Evolutionary conservation across 768 basidiomycete genomes (phyloP), one percentile per base, ranked within the genome.

Genomic region (Paxillus rubicundulus): DNA sequence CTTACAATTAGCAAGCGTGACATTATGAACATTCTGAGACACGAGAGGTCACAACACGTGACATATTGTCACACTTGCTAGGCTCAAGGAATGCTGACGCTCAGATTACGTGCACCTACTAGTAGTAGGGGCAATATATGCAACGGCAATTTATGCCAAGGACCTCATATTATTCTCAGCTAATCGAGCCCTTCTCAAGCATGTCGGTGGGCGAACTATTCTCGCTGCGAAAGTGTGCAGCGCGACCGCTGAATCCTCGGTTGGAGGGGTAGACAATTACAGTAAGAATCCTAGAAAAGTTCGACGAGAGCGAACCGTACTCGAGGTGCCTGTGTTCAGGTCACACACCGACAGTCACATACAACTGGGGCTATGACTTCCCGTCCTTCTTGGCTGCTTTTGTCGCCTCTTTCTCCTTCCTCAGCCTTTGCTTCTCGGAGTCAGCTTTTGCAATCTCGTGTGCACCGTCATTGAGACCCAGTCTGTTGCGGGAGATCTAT

Each of bases 401-500:
- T 42, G 65, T 76, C 61, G 84, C 82, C 70, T 81, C 80, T 38
- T 77, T 77, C 56, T 80, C 80, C 57, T 83, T 82, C 73, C 86
- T 84, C 36, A 67, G 74, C n/a, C 77, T 68, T 49, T 77, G 76
- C 63, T 75, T 75, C 55, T 71, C 73, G 16, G 70, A 82, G 50
- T 91, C 87, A 45, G 70, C 79, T 65, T 89, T 87, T 17, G 91
- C 93, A 39, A 85, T 64, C 66, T 92, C 82, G 72, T 95, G 91
- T 2, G 89, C 86, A 46, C 72, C 73, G 67, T 95, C 92, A 69
- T 99, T 99, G 44, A 98, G 78, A 2, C 93, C 94, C 1, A 92
- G 79, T 51, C 86, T 77, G 74, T 98, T 98, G 53, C 97, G 84
- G 9, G 92, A 82, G 69, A 99, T 95, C 89, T 97, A 49, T 33